Base-by-base conservation (phyloP, 345 rosid genomes). In the Rhodamnia argentea region DNA sequence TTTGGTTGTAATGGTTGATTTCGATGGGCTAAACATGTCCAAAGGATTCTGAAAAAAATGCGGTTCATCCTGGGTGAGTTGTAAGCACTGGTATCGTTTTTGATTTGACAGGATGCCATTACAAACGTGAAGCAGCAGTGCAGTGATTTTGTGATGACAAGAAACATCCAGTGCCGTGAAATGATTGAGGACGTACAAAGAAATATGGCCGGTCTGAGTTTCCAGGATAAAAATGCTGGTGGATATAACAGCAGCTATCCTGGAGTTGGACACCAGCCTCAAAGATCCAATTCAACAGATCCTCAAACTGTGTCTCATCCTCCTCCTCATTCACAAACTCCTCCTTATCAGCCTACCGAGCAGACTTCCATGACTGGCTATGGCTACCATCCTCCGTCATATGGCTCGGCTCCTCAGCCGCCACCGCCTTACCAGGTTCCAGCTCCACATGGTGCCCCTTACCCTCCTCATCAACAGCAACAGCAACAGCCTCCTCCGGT, bases 161-260 rank as follows among this genome's bases (percentile, higher is more conserved):
- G 99, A 91, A 95, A 91, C 91, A 97, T 96, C 86, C 99, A 97
- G 87, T 95, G 99, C 88, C 95, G 94, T 83, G 99, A 97, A 90
- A 97, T 97, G 99, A 94, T 96, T 15, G 99, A 95, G 85, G 99
- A 95, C 89, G 99, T 96, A 81, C 99, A 97, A 89, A 92, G 99
- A 86, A 93, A 93, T 82, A 92, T 96, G 94, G 93, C 98, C 2
- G 96, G 99, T 85, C 92, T 97, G 84, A 95, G 92, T 90, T 97
- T 97, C 90, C 99, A 95, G 90, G 99, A 95, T 62, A 98, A 93
- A 88, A 95, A 52, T 88, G 27, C 93, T 0, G 95, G 95, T 82
- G 89, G 96, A 8, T 95, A 87, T 86, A 90, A 84, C 50, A 85
- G 86, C 54, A 70, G 29, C 88, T 93, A 96, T 84, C 96, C 98